Conservation (phyloP, 2,329 filamentous ascomycete species). For the Didymella segeticola region DNA sequence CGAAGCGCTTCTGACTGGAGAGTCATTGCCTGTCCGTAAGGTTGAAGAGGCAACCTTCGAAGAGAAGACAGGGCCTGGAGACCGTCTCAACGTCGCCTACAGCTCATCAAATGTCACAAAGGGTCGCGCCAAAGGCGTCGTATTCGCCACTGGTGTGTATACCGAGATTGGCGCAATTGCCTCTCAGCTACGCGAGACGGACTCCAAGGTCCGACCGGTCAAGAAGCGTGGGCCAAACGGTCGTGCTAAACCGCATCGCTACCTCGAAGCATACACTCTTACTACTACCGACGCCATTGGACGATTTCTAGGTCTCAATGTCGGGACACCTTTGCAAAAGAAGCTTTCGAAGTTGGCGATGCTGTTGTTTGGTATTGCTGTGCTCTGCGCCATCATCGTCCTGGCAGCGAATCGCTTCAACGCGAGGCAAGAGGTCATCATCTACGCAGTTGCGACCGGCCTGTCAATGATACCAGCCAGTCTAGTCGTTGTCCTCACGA, state of each 20-base stretch:
- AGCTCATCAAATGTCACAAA: conserved; percentile 69
- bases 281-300: conserved; percentile 54
- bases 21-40: conserved; percentile 72
- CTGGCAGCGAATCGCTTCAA: conserved; percentile 49
- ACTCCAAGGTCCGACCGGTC: conserved; percentile 44
- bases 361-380: conserved; percentile 45
- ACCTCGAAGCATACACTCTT: conserved; percentile 59
- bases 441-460: conserved; percentile 50
- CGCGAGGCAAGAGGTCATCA: conserved; percentile 49
- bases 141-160: conserved; percentile 71
- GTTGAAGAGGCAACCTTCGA: conserved; percentile 62
- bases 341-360: conserved; percentile 47
- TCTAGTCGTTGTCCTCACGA: conserved; percentile 48
- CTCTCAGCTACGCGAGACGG: conserved; percentile 65
- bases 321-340: conserved; percentile 48
- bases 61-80: conserved; percentile 66
- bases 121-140: conserved; percentile 71
- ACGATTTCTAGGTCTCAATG: conserved; percentile 50
- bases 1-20: conserved; percentile 73
- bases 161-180: conserved; percentile 80
- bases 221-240: conserved; percentile 53
- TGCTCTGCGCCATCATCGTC: conserved; percentile 50
- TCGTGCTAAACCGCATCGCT: conserved; percentile 44
- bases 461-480: conserved; percentile 49
- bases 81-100: conserved; percentile 73